These are phyloP conservation scores for Didymella pinodella DNA, from an alignment of 2,329 filamentous ascomycete genomes.

Conservation along the genomic window DNA sequence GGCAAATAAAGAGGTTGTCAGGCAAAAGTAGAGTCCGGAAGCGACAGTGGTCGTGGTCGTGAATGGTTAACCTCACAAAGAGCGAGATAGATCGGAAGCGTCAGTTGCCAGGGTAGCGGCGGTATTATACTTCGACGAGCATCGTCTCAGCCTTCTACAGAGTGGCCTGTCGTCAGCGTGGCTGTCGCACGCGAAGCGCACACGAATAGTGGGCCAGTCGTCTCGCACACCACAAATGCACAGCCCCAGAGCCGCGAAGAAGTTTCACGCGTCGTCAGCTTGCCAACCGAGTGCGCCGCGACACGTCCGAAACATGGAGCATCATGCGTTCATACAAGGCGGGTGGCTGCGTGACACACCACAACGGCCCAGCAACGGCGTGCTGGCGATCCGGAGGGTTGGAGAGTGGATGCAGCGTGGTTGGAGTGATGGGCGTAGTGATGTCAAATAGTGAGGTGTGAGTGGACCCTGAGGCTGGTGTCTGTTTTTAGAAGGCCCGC, in stretches of 20 bases:
- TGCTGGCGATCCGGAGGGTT: constrained; percentile 13
- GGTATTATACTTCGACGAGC: constrained; percentile 15
- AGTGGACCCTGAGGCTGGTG: constrained; percentile 15
- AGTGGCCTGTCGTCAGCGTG: constrained; percentile 17
- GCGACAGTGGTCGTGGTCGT: constrained; percentile 16
- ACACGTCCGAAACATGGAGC: constrained; percentile 39
- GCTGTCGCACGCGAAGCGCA: constrained; percentile 20
- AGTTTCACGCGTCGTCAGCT: constrained; percentile 50
- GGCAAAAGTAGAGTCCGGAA: constrained; percentile 7
- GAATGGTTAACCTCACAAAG: constrained; percentile 8
- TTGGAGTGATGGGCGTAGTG: constrained; percentile 12
- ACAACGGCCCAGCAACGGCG: constrained; percentile 11
- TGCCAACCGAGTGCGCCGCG: constrained; percentile 30
- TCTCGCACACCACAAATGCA: constrained; percentile 25
- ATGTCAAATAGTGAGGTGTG: constrained; percentile 11
- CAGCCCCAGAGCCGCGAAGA: constrained; percentile 36
- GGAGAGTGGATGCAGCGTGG: constrained; percentile 15
- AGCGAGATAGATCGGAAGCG: constrained; percentile 13
- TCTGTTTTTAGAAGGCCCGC: constrained; percentile 23
- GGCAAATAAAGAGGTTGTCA: constrained; percentile 2
- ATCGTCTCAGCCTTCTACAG: constrained; percentile 2
- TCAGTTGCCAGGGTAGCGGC: constrained; percentile 11
- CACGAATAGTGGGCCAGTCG: constrained; percentile 19
- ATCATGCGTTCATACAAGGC: constrained; percentile 14
- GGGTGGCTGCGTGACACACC: constrained; percentile 3